Evolutionary conservation across 192 early-diverging fungal genomes (phyloP), one percentile per base, ranked within the genome.

Genomic region (Neocallimastix lanati): DNA sequence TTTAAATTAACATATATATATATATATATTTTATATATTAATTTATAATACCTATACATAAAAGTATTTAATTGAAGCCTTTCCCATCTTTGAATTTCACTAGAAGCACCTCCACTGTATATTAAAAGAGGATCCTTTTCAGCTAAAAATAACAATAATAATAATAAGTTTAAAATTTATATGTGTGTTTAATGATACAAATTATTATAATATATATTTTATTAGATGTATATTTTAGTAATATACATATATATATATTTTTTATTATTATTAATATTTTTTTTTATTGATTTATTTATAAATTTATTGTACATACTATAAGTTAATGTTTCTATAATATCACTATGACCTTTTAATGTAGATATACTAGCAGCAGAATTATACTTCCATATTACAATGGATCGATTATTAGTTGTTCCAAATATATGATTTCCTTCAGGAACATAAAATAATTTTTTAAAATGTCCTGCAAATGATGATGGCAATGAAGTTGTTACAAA

Each of bases 61-160:
- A 90, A 90, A 6, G 89, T 84, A 80, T 89, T 90, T 18, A 90
- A 83, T 78, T 90, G 89, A 76, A 89, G 76, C 28, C 89, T 78
- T 58, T 90, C 89, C 89, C 89, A 90, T 81, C 89, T 89, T 21
- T 84, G 81, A 76, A 89, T 88, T 13, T 86, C 77, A 2, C 87
- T 87, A 81, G 88, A 86, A 50, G 82, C 87, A 2, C 88, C 87
- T 40, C 88, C 89, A 80, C 87, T 89, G 76, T 88, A 90, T 27
- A 90, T 89, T 29, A 90, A 80, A 4, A 90, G 77, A 29, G 89
- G 89, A 38, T 90, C 89, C 77, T 90, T 89, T 27, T 84, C 77
- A 18, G 85, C 86, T 87, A 36, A 29, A n/a, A 76, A 16, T 67
- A 79, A 79, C n/a, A n/a, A n/a, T n/a, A n/a, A n/a, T n/a, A n/a